Evolutionary conservation across 306 rosid genomes (phyloP).

Genomic region (Prunus padus): DNA sequence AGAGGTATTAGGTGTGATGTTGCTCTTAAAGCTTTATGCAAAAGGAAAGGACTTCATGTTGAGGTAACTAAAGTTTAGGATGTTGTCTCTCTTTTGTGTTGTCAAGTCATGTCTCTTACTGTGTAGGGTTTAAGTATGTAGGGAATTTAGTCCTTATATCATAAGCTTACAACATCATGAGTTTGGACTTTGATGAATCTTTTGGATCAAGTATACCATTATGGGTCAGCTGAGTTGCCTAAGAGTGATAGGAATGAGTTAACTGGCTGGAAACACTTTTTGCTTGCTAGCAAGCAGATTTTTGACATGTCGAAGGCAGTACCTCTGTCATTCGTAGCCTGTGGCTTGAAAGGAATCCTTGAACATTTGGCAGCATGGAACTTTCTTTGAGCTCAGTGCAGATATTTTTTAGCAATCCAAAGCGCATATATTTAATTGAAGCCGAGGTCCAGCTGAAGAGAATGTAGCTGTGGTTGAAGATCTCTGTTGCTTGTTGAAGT

Average conservation of each 20-base stretch:
- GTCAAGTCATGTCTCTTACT: not conserved
- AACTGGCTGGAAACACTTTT: too few relatives aligned
- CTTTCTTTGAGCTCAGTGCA: not conserved
- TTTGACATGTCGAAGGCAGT: too few relatives aligned
- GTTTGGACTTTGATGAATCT: not conserved
- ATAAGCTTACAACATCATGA: not conserved
- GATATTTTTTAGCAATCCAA: not conserved
- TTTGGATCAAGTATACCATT: not conserved
- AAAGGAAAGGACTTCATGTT: conserved; percentile 76
- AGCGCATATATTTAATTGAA: not conserved
- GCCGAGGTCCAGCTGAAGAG: not conserved
- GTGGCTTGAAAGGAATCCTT: too few relatives aligned
- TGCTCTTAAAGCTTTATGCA: conserved; percentile 84
- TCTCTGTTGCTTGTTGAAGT: too few relatives aligned
- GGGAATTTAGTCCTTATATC: not conserved
- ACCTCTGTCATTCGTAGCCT: too few relatives aligned
- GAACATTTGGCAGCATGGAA: too few relatives aligned
- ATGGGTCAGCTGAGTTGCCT: not conserved
- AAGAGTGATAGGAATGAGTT: too few relatives aligned
- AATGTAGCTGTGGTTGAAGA: not conserved
- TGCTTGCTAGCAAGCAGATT: too few relatives aligned
- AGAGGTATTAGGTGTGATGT: conserved; percentile 49
- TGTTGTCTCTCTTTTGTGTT: not conserved
- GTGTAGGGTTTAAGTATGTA: not conserved
- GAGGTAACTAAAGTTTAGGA: conserved; percentile 52